These are phyloP conservation scores for Hortaea sp. DNA, from an alignment of 2,329 filamentous ascomycete genomes.

Conservation along the genomic window DNA sequence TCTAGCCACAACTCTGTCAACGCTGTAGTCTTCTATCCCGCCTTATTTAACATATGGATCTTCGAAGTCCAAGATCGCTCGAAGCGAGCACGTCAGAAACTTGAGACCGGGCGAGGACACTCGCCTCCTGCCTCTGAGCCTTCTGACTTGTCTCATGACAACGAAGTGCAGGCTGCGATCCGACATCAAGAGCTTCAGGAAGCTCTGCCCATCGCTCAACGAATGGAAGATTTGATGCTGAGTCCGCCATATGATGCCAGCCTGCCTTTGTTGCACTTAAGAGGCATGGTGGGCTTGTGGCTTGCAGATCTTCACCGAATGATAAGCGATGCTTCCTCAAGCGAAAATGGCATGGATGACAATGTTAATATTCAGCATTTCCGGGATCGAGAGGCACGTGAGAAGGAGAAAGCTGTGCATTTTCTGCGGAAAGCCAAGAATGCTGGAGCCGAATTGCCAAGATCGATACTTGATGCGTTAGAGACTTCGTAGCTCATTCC, in stretches of 20 bases:
- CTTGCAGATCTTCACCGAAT: constrained; percentile 51
- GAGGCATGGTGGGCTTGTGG: constrained; percentile 67
- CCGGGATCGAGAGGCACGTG: background rate
- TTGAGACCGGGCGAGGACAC: background rate
- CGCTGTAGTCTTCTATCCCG: constrained; percentile 69
- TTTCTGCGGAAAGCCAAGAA: background rate
- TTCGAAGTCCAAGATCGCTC: constrained; percentile 56
- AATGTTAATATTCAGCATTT: background rate
- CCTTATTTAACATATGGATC: constrained; percentile 71
- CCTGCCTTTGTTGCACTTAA: constrained; percentile 55
- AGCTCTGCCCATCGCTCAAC: constrained; percentile 53
- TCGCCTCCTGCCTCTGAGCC: background rate
- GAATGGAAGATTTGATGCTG: constrained; percentile 62
- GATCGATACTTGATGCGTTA: background rate
- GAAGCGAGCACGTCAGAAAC: constrained; percentile 35
- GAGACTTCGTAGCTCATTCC: background rate
- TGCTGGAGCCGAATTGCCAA: background rate
- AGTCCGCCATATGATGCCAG: constrained; percentile 62
- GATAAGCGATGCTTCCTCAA: background rate
- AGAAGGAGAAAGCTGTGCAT: background rate
- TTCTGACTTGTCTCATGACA: constrained; percentile 1
- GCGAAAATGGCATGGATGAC: background rate
- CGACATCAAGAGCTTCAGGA: constrained; percentile 39
- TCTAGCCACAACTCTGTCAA: constrained; percentile 47
- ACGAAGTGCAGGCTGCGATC: background rate